Evolutionary conservation across 805 yeast species (phyloP), one percentile per base, ranked within the genome.

Genomic region (Metschnikowia anglica): DNA sequence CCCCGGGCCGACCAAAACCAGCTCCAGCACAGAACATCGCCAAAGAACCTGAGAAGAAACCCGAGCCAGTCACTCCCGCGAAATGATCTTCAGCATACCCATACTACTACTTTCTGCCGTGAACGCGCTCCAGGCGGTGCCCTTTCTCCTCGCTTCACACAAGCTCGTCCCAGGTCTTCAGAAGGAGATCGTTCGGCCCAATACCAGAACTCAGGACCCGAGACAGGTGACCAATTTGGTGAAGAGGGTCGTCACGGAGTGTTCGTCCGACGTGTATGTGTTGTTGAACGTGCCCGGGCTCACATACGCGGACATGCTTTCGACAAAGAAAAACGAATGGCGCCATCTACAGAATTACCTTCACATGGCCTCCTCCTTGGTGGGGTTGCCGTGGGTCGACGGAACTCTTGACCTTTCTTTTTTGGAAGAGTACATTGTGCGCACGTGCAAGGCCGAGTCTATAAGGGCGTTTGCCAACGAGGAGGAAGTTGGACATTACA

Each of bases 321-420:
- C 45, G 20, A 20, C 23, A 1, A 53, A 67, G 26, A 70, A 69
- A 47, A 66, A 61, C 12, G 52, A 57, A 25, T 80, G 82, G 68
- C 70, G 66, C 2, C 68, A 73, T 45, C 48, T 83, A 4, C 68
- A 82, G 44, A 69, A 74, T 31, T 76, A 78, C 54, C 55, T 81
- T 47, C 61, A 70, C 17, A 65, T 72, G 57, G 68, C 86, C n/a
- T 82, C 89, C 4, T 78, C 87, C 0, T 65, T 81, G 7, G 66
- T 81, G 3, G 76, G 80, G 2, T 65, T 84, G 41, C 86, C 88
- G 3, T 67, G 80, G 50, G 69, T 72, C 11, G 62, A 64, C 19
- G 65, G 66, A 3, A 39, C 58, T 1, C 17, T 73, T 9, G 79
- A 81, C 51, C 53, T 77, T 36, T 66, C 70, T 9, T 63, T 57